Evolutionary conservation across 2,329 filamentous ascomycete species (phyloP), one percentile per base, ranked within the genome.

Genomic region (Paraphaeosphaeria minitans): DNA sequence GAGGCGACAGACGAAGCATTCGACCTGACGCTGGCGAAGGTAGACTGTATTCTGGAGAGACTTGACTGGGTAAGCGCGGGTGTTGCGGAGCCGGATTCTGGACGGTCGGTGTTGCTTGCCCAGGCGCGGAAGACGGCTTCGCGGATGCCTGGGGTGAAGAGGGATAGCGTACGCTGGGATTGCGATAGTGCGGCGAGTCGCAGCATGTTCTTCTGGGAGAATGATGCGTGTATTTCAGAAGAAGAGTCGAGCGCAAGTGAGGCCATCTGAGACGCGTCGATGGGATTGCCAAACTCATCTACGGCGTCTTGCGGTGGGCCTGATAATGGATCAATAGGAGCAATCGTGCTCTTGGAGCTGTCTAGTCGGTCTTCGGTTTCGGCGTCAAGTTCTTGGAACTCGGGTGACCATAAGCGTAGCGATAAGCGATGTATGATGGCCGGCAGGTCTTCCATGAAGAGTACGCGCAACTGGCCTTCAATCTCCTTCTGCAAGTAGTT

Each of bases 361-460:
- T 80, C 73, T 63, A 80, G 66, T 46, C 80, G 72, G 49, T 86
- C 82, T 61, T 87, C 83, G 37, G 83, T 82, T 65, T 91, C 89
- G 51, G 58, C n/a, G 33, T 60, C 58, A 3, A 87, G 85, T 22
- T 86, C 84, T 52, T 87, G 84, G 74, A 95, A 92, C 66, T 98
- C 94, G 0, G 93, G 92, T 55, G 92, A 95, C 89, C 93, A 97
- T 51, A 97, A 79, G 64, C 91, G 88, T 57, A 98, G 81, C 0
- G 94, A 98, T 21, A 99, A 80, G 53, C 93, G 87, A 77, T 99
- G 95, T 61, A 99, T 97, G 59, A 98, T 98, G 50, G 94, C 93
- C 0, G 95, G 95, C 24, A 99, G 80, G 75, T 99, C 95, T 64
- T 99, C 94, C 93, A 98, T 98, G 83, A 99, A 96, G 65, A 99